Percentiles rank a stretch among this genome's conserved stretches.
These are phyloP conservation scores for Ganoderma lucidum DNA, from an alignment of 1,284 basidiomycete species.

Conservation along the genomic window DNA sequence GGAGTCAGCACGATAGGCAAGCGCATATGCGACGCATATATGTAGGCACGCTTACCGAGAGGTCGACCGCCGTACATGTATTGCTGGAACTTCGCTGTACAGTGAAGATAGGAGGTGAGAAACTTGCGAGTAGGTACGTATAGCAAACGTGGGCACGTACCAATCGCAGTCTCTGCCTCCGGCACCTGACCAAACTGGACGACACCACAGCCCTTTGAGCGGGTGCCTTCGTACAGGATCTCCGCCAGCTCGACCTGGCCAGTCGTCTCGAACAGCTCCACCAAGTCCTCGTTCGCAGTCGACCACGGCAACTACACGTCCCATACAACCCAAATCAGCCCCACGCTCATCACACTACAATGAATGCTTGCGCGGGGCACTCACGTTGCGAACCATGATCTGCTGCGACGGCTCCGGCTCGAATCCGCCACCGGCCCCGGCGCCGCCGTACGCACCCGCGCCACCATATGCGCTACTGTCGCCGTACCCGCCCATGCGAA, in stretches of 20 bases:
- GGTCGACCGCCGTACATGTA: slow-evolving; percentile 93
- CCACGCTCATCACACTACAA: background rate
- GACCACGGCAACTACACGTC: slow-evolving; percentile 93
- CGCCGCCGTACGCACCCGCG: slow-evolving; percentile 36
- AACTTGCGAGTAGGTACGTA: background rate
- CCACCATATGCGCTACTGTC: slow-evolving; percentile 46
- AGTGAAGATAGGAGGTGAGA: background rate
- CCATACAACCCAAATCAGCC: slow-evolving; percentile 5
- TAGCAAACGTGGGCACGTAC: slow-evolving; percentile 48
- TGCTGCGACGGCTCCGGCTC: slow-evolving; percentile 90
- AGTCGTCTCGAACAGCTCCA: slow-evolving; percentile 98
- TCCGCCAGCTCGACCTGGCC: slow-evolving; percentile 95
- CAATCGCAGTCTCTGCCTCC: slow-evolving; percentile 95
- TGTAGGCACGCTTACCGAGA: slow-evolving; percentile 61
- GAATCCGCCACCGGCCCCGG: slow-evolving; percentile 24
- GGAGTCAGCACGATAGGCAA: slow-evolving; percentile 10
- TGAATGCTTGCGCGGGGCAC: slow-evolving; percentile 44
- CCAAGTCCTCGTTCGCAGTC: slow-evolving; percentile 98
- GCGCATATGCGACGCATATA: background rate
- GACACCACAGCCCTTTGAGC: slow-evolving; percentile 94
- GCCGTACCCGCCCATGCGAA: slow-evolving; percentile 58
- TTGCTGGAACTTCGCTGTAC: slow-evolving; percentile 85
- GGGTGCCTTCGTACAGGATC: slow-evolving; percentile 89
- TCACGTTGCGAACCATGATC: slow-evolving; percentile 96
- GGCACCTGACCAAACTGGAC: slow-evolving; percentile 91